Evolutionary conservation across 2,329 filamentous ascomycete species (phyloP).

Genomic region (Aureobasidium namibiae): DNA sequence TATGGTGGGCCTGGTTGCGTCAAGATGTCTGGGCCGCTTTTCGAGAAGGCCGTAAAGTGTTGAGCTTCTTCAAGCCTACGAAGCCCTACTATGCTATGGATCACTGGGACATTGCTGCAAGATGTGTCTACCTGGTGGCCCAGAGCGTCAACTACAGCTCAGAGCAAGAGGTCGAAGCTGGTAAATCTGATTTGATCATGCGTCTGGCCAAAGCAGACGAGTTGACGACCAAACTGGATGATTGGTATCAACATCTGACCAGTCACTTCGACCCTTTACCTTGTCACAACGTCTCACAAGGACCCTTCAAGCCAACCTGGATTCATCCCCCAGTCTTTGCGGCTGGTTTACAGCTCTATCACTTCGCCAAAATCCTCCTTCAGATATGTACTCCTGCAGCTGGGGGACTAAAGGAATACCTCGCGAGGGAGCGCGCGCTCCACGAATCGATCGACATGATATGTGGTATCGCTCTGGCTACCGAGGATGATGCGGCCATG

Average conservation of each 20-base stretch:
- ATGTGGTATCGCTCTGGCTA: conserved; percentile 40
- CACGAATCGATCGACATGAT: conserved; percentile 38
- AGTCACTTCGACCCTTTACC: conserved; percentile 34
- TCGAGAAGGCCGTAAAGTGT: conserved; percentile 43
- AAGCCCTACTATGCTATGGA: conserved; percentile 39
- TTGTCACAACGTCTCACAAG: conserved; percentile 14
- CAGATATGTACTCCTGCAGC: conserved; percentile 41
- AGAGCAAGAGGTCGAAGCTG: conserved; percentile 35
- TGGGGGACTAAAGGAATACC: conserved; percentile 39
- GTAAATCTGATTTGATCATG: conserved; percentile 29
- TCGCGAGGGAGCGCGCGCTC: conserved; percentile 31
- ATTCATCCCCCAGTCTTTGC: conserved; percentile 40
- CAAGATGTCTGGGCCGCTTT: conserved; percentile 58
- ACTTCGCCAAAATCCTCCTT: conserved; percentile 43
- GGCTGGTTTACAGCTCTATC: conserved; percentile 40
- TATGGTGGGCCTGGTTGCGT: conserved; percentile 56
- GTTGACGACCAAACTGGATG: conserved; percentile 38
- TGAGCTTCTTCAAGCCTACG: conserved; percentile 49
- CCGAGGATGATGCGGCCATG: conserved; percentile 34
- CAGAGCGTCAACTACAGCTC: conserved; percentile 50
- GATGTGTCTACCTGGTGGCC: conserved; percentile 45
- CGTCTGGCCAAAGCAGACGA: conserved; percentile 38
- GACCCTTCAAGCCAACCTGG: conserved; percentile 39
- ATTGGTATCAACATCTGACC: conserved; percentile 37
- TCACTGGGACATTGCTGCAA: conserved; percentile 44